Evolutionary conservation across 495 filamentous ascomycete species (phyloP), one percentile per base, ranked within the genome.

Genomic region (Echria macrotheca): DNA sequence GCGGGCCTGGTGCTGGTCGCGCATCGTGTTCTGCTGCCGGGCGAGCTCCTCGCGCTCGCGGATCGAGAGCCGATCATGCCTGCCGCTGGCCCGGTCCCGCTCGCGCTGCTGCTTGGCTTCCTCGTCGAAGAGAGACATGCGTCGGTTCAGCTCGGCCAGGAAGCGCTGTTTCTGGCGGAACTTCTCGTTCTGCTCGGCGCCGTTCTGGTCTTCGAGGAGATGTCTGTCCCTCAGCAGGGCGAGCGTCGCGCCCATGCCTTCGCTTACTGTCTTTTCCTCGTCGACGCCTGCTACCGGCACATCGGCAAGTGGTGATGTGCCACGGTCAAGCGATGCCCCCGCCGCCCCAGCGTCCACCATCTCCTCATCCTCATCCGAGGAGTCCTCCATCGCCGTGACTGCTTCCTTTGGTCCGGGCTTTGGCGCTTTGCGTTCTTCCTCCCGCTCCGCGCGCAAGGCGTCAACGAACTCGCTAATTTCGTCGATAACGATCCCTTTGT

Each of bases 391-490:
- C 2, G 71, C 60, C 1, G 73, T 81, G 1, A 69, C 65, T 6
- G 58, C 47, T 19, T 60, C 57, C 7, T 55, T 63, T 26, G 59
- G 29, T 41, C 67, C 65, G 44, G 62, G 68, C 64, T 59, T 77
- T 55, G 52, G 68, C 49, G 67, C 61, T 61, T 72, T 74, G 24
- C 73, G 77, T 54, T 87, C 84, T n/a, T 81, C 81, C 43, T 84
- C 82, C 72, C 80, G n/a, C 15, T 64, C 50, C 76, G 78, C 53
- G 56, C 84, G 81, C 44, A 98, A 66, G 54, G 89, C 87, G 15
- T 89, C 83, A 21, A 98, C 87, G 61, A 98, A 98, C 53, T 95
- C 90, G 3, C 89, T 86, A 11, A 91, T 96, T 61, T 97, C 91
- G 54, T 96, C 90, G 47, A 98, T 89, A 11, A 97, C 76, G 9